phyloP scores from a whole-genome alignment of 441 rosid species.

The Bocquillonia castaneifolia region DNA sequence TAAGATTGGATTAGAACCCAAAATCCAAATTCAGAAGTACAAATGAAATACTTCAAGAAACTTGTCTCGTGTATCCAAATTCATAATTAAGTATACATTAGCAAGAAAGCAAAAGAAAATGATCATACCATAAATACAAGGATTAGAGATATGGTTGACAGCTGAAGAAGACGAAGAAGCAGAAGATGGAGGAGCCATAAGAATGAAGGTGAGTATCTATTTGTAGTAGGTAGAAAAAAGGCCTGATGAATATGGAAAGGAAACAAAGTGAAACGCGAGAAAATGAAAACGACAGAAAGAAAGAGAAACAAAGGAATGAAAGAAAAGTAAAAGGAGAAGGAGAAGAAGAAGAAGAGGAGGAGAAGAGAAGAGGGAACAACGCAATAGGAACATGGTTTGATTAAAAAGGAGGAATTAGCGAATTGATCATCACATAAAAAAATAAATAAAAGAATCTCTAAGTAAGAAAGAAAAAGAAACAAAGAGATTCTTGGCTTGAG shows the following conservation, averaged over 20 bases:
- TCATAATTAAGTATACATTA: no score
- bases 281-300: slow-evolving; percentile 37
- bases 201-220: slow-evolving; percentile 4
- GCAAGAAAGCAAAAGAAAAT: neutral
- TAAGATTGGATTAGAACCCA: neutral
- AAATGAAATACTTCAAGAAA: no score
- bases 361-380: slow-evolving; percentile 19
- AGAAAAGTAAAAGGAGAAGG: neutral
- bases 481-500: slow-evolving; percentile 92
- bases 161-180: slow-evolving; percentile 25
- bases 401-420: slow-evolving; percentile 31
- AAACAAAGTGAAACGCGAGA: slow-evolving; percentile 13
- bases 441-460: slow-evolving; percentile 35
- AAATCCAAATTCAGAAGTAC: neutral
- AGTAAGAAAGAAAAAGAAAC: slow-evolving; percentile 30
- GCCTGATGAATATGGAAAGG: slow-evolving; percentile 19
- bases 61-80: no score
- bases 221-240: slow-evolving; percentile 17
- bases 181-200: slow-evolving; percentile 44
- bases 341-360: neutral
- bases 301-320: slow-evolving; percentile 24
- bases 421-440: neutral
- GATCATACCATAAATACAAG: slow-evolving; percentile 68
- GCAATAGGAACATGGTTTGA: slow-evolving; percentile 38
- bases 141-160: slow-evolving; percentile 62